phyloP scores from a whole-genome alignment of 2,329 filamentous ascomycete genomes.

The Monosporascus sp. region DNA sequence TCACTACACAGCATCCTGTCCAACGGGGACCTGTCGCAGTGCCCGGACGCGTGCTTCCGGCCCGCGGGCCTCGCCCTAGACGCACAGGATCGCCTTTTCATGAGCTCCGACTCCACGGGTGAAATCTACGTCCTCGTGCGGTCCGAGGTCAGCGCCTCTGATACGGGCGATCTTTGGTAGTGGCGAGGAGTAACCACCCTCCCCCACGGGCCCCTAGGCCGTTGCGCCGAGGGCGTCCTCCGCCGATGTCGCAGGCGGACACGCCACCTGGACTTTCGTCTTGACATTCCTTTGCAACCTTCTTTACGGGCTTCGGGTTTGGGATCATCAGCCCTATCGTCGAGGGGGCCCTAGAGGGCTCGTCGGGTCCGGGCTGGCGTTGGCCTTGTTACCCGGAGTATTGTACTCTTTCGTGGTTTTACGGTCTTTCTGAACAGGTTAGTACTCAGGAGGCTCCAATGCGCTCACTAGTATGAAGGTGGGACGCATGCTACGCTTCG shows the following conservation, averaged over 20 bases:
- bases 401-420: too few relatives aligned
- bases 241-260: not conserved
- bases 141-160: conserved; percentile 12
- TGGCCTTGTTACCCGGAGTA: not conserved
- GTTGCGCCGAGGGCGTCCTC: not conserved
- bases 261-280: not conserved
- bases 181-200: not conserved
- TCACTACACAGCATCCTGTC: conserved; percentile 48
- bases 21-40: conserved; percentile 47
- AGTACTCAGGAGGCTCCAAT: too few relatives aligned
- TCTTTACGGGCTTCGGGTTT: not conserved
- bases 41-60: conserved; percentile 55
- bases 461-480: too few relatives aligned
- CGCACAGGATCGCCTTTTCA: conserved; percentile 49
- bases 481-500: too few relatives aligned
- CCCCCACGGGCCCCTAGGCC: not conserved
- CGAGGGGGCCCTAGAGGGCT: not conserved
- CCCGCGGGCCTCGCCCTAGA: conserved; percentile 55
- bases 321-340: not conserved
- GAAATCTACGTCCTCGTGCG: conserved; percentile 55
- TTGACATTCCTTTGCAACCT: not conserved
- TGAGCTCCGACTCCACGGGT: conserved; percentile 58
- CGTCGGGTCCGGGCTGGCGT: not conserved
- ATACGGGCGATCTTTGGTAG: not conserved
- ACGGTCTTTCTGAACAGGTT: too few relatives aligned